Base-by-base conservation (phyloP, 2,329 filamentous ascomycete species). In the Calonectria pseudoturangicola region DNA sequence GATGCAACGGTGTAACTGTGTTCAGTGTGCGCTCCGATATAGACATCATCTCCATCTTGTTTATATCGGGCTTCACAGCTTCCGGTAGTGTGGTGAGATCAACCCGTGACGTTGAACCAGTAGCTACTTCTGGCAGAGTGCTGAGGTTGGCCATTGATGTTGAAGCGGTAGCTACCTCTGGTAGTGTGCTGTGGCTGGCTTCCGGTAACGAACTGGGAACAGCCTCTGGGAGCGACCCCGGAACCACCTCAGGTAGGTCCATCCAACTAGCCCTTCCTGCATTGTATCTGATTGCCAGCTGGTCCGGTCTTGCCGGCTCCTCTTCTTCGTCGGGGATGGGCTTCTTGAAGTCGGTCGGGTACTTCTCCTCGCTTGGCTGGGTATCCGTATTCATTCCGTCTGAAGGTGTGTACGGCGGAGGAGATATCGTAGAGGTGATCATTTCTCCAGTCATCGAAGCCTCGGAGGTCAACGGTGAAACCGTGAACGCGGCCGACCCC, bases 1-100 rank as follows among this genome's bases (percentile, higher is more conserved):
- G 43, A 16, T 73, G 66, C 5, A 74, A 25, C 15, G 73, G 66
- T 8, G 70, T 69, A 8, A 74, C 72, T 0, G 70, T 50, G 43
- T 48, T 50, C 10, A 21, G n/a, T 16, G 51, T 48, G 41, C 4
- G 68, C 13, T 25, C 25, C 8, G 56, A 66, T 21, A 51, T 39
- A 27, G 63, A 64, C 66, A 48, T 28, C 25, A 66, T 48, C 9
- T 71, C 54, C 36, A 54, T 33, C 27, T 71, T 51, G 13, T 28
- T 56, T 5, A 25, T 5, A 18, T 43, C 36, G 2, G n/a, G 41
- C 16, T 16, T n/a, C 30, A 45, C 27, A 18, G 54, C 54, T 13
- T 63, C 58, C 13, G 39, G 58, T 21, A 43, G 39, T 8, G 39
- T 30, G 39, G 12, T 45, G 3, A 27, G 10, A 21, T 58, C 21